Evolutionary conservation across 768 basidiomycete species (phyloP).

Genomic region (Obba rivulosa): DNA sequence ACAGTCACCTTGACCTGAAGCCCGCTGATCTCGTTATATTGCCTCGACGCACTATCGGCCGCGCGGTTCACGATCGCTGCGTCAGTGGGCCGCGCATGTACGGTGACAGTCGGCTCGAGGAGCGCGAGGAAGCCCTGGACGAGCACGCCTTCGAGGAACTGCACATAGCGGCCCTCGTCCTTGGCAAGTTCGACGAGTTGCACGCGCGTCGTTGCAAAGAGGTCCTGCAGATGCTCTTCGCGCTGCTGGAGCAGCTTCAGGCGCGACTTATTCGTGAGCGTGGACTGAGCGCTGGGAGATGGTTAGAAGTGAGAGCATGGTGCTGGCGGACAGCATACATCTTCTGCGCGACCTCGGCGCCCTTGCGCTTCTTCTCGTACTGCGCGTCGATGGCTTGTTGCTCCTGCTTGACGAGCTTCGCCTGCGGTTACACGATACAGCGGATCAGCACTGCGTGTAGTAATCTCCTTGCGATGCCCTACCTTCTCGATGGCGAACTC

Average conservation of each 20-base stretch:
- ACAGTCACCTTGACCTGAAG: conserved; percentile 53
- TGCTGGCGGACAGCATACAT: conserved; percentile 53
- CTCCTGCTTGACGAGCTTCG: conserved; percentile 96
- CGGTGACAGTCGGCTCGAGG: conserved; percentile 65
- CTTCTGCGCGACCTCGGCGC: conserved; percentile 90
- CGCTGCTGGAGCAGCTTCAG: conserved; percentile 84
- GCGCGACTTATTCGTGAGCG: conserved; percentile 93
- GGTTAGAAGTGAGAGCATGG: neutral
- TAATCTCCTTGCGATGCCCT: neutral
- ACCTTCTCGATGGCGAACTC: conserved; percentile 99
- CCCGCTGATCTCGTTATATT: conserved; percentile 79
- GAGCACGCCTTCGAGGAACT: conserved; percentile 81
- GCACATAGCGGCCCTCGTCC: conserved; percentile 65
- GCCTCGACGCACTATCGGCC: conserved; percentile 51
- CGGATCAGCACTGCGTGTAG: neutral
- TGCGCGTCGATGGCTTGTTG: conserved; percentile 90
- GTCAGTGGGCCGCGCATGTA: conserved; percentile 69
- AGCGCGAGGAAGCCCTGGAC: conserved; percentile 82
- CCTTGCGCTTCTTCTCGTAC: conserved; percentile 95
- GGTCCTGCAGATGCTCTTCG: conserved; percentile 87
- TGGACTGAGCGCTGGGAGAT: conserved; percentile 77
- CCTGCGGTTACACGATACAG: conserved; percentile 41
- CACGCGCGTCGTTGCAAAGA: conserved; percentile 71
- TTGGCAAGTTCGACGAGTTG: conserved; percentile 57
- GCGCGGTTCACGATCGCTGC: conserved; percentile 55